phyloP scores from a whole-genome alignment of 148 eudicot species.

The Fallopia convolvulus region DNA sequence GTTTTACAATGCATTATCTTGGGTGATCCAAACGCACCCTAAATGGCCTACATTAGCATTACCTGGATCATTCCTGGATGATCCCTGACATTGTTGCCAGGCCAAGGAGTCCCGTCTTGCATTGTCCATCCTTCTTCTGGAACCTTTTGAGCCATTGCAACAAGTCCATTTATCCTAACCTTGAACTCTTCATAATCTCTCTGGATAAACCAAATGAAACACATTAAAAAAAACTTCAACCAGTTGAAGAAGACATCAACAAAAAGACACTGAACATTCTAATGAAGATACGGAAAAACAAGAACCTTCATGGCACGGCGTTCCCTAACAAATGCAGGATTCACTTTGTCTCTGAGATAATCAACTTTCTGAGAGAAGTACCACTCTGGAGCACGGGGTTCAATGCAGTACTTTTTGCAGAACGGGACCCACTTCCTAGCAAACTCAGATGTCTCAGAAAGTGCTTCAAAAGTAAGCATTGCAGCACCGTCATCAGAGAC shows the following conservation, averaged over 20 bases:
- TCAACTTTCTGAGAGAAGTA: constrained; percentile 83
- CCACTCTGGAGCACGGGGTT: constrained; percentile 99
- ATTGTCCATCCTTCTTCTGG: constrained; percentile 99
- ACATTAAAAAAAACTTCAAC: background rate
- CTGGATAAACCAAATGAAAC: constrained; percentile 26
- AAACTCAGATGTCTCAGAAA: constrained; percentile 90
- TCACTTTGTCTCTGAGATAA: constrained; percentile 78
- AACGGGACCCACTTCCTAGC: constrained; percentile 97
- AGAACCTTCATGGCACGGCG: constrained; percentile 96
- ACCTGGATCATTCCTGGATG: constrained; percentile 99
- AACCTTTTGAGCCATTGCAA: constrained; percentile 85
- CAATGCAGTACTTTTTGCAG: constrained; percentile 75
- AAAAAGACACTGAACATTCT: background rate
- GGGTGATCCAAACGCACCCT: background rate
- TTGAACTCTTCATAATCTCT: constrained; percentile 95
- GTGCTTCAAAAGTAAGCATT: constrained; percentile 97
- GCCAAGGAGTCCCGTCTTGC: constrained; percentile 99
- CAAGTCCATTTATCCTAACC: constrained; percentile 74
- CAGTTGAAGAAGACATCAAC: background rate
- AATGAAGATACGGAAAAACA: background rate
- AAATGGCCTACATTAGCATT: background rate
- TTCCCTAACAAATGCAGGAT: constrained; percentile 88
- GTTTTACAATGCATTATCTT: background rate
- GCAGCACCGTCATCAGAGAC: constrained; percentile 98
- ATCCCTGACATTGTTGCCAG: constrained; percentile 90